Base-by-base conservation (phyloP, 2,329 filamentous ascomycete species). In the Coleophoma crateriformis region DNA sequence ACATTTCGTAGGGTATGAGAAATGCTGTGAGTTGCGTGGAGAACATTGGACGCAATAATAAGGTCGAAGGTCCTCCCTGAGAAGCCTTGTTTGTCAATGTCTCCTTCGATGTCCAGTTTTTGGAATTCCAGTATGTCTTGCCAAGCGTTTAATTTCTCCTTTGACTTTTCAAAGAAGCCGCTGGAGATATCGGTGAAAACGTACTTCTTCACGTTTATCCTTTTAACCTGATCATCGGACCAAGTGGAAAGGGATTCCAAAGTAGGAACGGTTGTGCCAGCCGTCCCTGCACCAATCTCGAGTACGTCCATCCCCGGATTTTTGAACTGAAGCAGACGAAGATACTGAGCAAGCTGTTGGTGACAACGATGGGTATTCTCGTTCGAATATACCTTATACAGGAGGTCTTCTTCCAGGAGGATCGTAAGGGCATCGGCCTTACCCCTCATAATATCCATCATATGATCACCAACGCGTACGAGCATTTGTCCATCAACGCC, bases 11-110 rank as follows among this genome's bases (percentile, higher is more conserved):
- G 53, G 33, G 57, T 64, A 42, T 57, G 35, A 40, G 49, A 54
- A 50, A 67, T 41, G 50, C 46, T 37, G 1, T 19, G 12, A 1
- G 70, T 73, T 1, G 69, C 68, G 47, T 73, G 68, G 0, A 76
- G 54, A 2, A 70, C 65, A 33, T 65, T 60, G 5, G 64, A 62
- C 1, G 68, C 69, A 20, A 73, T 53, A n/a, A 74, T 49, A 5
- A 74, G 10, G 38, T 75, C 72, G 50, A 67, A 73, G 0, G 57
- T 54, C 48, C 46, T 0, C 56, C 55, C 0, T 52, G 22, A 42
- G 19, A 66, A 71, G 0, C 65, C 68, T 44, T 74, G 70, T 3
- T 37, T 35, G 2, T 20, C 44, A 3, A 51, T 48, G n/a, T 51
- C 50, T 17, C 45, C 45, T 17, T 50, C 46, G 4, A 54, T 55